Conservation (phyloP, 371 early-diverging fungal species). For the Rhizopus arrhizus region DNA sequence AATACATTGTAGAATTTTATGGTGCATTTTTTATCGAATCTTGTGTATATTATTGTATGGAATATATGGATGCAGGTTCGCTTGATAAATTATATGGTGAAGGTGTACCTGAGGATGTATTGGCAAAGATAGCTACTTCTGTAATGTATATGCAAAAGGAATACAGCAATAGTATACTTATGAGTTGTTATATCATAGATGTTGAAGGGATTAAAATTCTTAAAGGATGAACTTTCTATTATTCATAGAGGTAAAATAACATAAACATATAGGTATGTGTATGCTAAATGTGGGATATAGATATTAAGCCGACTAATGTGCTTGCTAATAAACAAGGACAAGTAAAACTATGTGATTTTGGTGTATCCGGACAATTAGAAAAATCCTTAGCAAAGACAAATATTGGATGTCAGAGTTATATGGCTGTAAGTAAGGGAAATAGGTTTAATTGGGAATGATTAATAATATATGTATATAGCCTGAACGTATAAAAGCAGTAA, state of each 20-base stretch:
- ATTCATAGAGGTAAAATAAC: constrained; percentile 77
- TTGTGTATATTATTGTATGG: constrained; percentile 93
- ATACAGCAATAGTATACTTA: not conserved
- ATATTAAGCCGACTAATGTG: constrained; percentile 95
- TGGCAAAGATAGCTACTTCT: constrained; percentile 76
- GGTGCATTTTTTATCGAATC: constrained; percentile 97
- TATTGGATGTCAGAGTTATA: constrained; percentile 92
- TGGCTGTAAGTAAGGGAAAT: constrained; percentile 70
- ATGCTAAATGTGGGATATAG: constrained; percentile 33
- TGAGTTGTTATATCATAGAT: constrained; percentile 51
- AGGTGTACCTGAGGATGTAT: constrained; percentile 82
- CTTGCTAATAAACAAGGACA: constrained; percentile 83
- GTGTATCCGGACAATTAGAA: constrained; percentile 85
- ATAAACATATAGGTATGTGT: not conserved
- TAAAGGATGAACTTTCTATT: constrained; percentile 86
- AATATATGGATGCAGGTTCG: constrained; percentile 95
- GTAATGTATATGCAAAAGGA: constrained; percentile 41
- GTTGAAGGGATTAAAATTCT: constrained; percentile 83
- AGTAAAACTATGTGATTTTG: constrained; percentile 93
- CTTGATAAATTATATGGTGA: constrained; percentile 83
- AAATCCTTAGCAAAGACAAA: constrained; percentile 92
- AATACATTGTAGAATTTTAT: constrained; percentile 94
- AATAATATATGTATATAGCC: constrained; percentile 53
- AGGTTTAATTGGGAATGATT: not conserved
- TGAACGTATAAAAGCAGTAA: constrained; percentile 70